Base-by-base conservation (phyloP, 2,329 filamentous ascomycete species). In the Colletotrichum sp. region DNA sequence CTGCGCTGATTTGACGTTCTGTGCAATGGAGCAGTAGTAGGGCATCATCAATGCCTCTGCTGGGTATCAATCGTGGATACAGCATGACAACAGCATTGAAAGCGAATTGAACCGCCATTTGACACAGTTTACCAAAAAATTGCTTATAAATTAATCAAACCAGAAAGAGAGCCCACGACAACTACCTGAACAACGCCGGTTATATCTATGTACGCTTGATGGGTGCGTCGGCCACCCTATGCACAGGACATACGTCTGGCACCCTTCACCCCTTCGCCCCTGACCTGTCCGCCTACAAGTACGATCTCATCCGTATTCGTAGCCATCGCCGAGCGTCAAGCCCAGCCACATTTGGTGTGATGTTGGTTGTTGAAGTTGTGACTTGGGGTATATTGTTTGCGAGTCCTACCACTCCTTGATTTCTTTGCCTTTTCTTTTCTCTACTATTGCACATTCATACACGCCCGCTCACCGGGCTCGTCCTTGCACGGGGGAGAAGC, bases 311-410 rank as follows among this genome's bases (percentile, higher is more conserved):
- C 32, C n/a, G n/a, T 24, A n/a, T 7, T 63, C 32, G 13, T 32
- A 21, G 4, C 7, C 28, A 34, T 63, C 34, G 32, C 61, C 48
- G 48, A 62, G 58, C 58, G 30, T 36, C 58, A 21, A 62, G 58
- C 58, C 30, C 58, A 62, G 34, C 62, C 62, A 28, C 36, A 64
- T 64, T 9, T n/a, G 58, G 43, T 21, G 43, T 52, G n/a, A 52
- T 62, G 12, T 34, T 34, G 32, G 32, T 34, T 58, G 21, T 21
- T 43, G 48, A 21, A 36, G 56, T 73, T 73, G 43, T 69, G 73
- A 75, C 69, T 75, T 63, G 66, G 73, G 73, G 73, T 75, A 75
- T 75, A 75, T 73, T 62, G 34, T 75, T 73, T 65, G 30, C 48
- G 28, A 34, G 36, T 59, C 64, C 59, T 55, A 67, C 59, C 68